These are phyloP conservation scores for Rhamnella rubrinervis DNA, from an alignment of 331 rosid genomes.

Conservation along the genomic window DNA sequence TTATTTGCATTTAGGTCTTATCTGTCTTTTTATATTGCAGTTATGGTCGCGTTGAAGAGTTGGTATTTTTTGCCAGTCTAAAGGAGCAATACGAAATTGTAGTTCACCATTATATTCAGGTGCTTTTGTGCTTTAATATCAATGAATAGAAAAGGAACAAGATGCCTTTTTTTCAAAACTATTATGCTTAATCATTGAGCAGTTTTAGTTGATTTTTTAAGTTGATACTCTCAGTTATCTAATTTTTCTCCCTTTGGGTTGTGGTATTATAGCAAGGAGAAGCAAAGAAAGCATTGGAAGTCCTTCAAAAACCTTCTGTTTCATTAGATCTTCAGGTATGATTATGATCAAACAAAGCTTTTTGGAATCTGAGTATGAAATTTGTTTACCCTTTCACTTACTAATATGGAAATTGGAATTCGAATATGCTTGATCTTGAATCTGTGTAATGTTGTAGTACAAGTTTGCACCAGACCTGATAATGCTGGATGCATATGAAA, in stretches of 20 bases:
- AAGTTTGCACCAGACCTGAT: conserved; percentile 95
- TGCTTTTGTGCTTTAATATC: conserved; percentile 23
- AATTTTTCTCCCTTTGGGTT: conserved; percentile 14
- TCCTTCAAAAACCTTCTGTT: conserved; percentile 83
- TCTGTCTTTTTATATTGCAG: conserved; percentile 48
- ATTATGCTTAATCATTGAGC: too few relatives aligned
- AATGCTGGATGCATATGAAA: conserved; percentile 97
- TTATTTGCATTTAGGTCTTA: background rate
- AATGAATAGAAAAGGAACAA: background rate
- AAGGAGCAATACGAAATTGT: conserved; percentile 94
- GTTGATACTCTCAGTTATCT: too few relatives aligned
- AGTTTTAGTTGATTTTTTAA: too few relatives aligned
- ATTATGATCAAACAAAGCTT: conserved; percentile 12
- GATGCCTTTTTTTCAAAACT: too few relatives aligned
- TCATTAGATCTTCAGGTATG: conserved; percentile 83
- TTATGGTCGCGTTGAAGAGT: conserved; percentile 92
- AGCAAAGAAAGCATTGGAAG: conserved; percentile 91
- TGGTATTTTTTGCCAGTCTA: conserved; percentile 90
- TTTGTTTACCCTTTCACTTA: background rate
- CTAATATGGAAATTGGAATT: too few relatives aligned
- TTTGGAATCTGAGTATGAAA: conserved; percentile 1
- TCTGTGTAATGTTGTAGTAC: conserved; percentile 48
- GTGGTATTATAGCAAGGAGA: conserved; percentile 76
- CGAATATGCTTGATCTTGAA: too few relatives aligned
- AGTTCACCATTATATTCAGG: conserved; percentile 95